These are phyloP conservation scores for Amorphotheca resinae DNA, from an alignment of 495 filamentous ascomycete genomes.

Conservation along the genomic window DNA sequence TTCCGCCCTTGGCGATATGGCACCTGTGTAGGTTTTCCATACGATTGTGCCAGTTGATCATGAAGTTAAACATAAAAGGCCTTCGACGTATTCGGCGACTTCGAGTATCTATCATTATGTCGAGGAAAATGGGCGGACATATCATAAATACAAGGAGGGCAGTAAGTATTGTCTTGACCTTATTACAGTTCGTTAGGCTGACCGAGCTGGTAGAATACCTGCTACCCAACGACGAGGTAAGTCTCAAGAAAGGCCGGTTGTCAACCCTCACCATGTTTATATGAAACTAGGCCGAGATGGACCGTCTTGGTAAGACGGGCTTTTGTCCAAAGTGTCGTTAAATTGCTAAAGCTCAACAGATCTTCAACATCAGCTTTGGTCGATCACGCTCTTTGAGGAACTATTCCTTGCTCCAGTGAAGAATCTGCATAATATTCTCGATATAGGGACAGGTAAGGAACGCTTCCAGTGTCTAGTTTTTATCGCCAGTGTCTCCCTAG, in stretches of 20 bases:
- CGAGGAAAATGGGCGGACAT: constrained; percentile 6
- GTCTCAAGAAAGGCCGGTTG: not conserved
- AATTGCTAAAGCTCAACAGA: not conserved
- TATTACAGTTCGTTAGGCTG: not conserved
- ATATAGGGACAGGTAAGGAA: constrained; percentile 11
- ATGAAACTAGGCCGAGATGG: constrained; percentile 1
- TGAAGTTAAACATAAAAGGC: not conserved
- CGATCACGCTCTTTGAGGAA: constrained; percentile 5
- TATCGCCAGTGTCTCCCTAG: too few relatives aligned
- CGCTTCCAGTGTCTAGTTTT: too few relatives aligned
- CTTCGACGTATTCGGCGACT: not conserved
- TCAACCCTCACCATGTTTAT: not conserved
- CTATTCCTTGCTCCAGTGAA: constrained; percentile 16
- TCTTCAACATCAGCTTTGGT: constrained; percentile 7
- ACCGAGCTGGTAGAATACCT: not conserved
- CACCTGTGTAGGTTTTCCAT: not conserved
- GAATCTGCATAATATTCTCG: constrained; percentile 15
- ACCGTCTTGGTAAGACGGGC: not conserved
- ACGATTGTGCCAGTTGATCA: not conserved
- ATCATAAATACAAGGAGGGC: constrained; percentile 3
- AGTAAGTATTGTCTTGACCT: not conserved
- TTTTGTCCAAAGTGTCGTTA: not conserved
- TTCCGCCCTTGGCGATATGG: constrained; percentile 12
- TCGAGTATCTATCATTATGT: constrained; percentile 5
- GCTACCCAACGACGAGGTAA: not conserved